A percentile compares a stretch with the other conserved stretches of the same genome.
Evolutionary conservation across 2,329 filamentous ascomycete species (phyloP).

Genomic region (Fusarium austroafricanum): DNA sequence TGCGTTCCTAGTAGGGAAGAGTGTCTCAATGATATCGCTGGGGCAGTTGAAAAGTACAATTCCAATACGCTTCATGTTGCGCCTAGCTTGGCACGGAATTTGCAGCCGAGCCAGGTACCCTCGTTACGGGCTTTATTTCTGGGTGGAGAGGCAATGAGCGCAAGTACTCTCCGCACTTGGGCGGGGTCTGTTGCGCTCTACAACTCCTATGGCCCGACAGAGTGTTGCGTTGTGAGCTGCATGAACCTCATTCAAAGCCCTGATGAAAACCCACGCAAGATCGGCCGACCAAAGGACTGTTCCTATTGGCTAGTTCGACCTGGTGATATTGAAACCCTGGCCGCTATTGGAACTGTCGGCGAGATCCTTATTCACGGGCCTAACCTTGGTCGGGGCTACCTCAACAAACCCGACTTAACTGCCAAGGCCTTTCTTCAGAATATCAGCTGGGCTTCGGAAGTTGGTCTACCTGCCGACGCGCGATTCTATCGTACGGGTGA

Average conservation of each 20-base stretch:
- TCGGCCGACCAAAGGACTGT: neutral
- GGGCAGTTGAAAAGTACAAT: neutral
- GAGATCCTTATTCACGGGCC: neutral
- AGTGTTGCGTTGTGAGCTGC: neutral
- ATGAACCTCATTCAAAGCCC: neutral
- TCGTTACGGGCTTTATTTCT: neutral
- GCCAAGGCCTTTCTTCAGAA: neutral
- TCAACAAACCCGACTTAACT: neutral
- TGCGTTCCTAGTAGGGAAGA: neutral
- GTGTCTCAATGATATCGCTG: neutral
- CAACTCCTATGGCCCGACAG: neutral
- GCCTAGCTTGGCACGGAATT: neutral
- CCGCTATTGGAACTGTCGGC: neutral
- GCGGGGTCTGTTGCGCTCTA: neutral
- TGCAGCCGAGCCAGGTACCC: neutral
- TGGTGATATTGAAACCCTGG: neutral
- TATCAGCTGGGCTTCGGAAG: neutral
- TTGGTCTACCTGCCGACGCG: neutral
- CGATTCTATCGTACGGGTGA: constrained; percentile 8
- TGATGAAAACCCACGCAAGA: neutral
- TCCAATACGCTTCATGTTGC: neutral
- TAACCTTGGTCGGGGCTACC: neutral
- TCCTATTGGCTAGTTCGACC: neutral
- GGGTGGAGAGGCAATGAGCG: neutral
- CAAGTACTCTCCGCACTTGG: neutral